A percentile compares a stretch with the other conserved stretches of the same genome.
Conservation (phyloP, 2,329 filamentous ascomycete genomes). For the Simplicillium sp. region DNA sequence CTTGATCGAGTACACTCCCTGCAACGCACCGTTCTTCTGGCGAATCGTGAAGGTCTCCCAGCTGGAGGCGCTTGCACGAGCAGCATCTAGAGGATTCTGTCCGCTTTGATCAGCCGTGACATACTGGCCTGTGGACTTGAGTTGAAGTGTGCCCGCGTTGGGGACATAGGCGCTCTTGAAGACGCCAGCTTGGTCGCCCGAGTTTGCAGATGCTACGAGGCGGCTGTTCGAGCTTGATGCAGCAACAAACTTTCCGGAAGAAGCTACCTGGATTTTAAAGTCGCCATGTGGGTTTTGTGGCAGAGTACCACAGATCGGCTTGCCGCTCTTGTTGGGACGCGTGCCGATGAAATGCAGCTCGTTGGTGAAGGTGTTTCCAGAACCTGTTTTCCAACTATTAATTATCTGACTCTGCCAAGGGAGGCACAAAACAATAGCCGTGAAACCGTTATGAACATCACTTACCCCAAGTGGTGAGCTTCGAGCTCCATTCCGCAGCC, state of each 20-base stretch:
- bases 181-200: slow-evolving; percentile 6
- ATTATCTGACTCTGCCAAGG: too few species aligned
- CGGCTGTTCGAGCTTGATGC: slow-evolving; percentile 7
- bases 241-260: slow-evolving; percentile 9
- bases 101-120: slow-evolving; percentile 13
- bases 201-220: slow-evolving; percentile 10
- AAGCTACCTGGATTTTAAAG: slow-evolving; percentile 12
- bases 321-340: slow-evolving; percentile 11
- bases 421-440: too few species aligned
- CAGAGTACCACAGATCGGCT: slow-evolving; percentile 12
- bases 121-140: slow-evolving; percentile 1
- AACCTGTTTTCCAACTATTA: slow-evolving; percentile 7
- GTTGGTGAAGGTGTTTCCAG: slow-evolving; percentile 14
- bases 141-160: slow-evolving; percentile 8
- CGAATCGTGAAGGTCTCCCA: slow-evolving; percentile 14
- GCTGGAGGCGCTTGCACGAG: slow-evolving; percentile 8
- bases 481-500: slow-evolving; percentile 12
- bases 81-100: slow-evolving; percentile 9
- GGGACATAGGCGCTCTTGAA: slow-evolving; percentile 13
- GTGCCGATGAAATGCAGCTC: slow-evolving; percentile 15
- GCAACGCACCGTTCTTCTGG: slow-evolving; percentile 10
- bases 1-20: slow-evolving; percentile 14
- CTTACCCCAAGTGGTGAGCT: slow-evolving; percentile 13
- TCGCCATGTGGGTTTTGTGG: slow-evolving; percentile 14
- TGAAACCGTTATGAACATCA: neutral